A percentile compares a stretch with the other conserved stretches of the same genome.
phyloP scores from a whole-genome alignment of 306 rosid genomes.

The Arachis hypogaea region DNA sequence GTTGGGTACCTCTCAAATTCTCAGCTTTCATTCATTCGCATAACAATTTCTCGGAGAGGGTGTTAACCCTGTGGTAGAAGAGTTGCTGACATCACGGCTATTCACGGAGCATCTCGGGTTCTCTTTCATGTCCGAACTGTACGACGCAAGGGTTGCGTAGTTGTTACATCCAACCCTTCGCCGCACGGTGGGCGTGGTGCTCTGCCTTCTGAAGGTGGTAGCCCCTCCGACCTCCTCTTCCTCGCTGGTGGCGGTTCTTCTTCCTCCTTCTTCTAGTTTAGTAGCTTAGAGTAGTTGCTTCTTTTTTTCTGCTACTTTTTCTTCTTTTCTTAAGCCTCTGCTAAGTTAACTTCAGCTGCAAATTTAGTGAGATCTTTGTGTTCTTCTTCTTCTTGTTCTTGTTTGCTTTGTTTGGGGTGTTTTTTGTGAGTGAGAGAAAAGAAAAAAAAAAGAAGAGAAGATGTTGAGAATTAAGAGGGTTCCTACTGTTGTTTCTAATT shows the following conservation, averaged over 20 bases:
- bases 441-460: conserved; percentile 22
- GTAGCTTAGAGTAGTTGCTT: not conserved
- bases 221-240: conserved; percentile 97
- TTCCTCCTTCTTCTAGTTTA: conserved; percentile 1
- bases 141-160: conserved; percentile 79
- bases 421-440: not conserved
- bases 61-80: conserved; percentile 68
- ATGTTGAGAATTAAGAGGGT: conserved; percentile 92
- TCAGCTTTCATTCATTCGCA: too few relatives aligned
- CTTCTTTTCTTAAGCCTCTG: too few relatives aligned
- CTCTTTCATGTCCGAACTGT: conserved; percentile 77
- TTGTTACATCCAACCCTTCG: conserved; percentile 73
- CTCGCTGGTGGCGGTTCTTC: conserved; percentile 87
- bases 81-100: conserved; percentile 98
- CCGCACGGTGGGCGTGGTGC: conserved; percentile 99
- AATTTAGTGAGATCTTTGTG: conserved; percentile 29
- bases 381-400: conserved; percentile 8
- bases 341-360: too few relatives aligned
- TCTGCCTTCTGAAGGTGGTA: conserved; percentile 98
- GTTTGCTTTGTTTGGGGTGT: conserved; percentile 36
- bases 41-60: conserved; percentile 34
- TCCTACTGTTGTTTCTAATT: conserved; percentile 88
- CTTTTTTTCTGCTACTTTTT: too few relatives aligned
- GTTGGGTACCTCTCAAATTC: conserved; percentile 8
- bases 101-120: conserved; percentile 65